Conservation (phyloP, 495 filamentous ascomycete genomes). For the Aspergillus panamensis region DNA sequence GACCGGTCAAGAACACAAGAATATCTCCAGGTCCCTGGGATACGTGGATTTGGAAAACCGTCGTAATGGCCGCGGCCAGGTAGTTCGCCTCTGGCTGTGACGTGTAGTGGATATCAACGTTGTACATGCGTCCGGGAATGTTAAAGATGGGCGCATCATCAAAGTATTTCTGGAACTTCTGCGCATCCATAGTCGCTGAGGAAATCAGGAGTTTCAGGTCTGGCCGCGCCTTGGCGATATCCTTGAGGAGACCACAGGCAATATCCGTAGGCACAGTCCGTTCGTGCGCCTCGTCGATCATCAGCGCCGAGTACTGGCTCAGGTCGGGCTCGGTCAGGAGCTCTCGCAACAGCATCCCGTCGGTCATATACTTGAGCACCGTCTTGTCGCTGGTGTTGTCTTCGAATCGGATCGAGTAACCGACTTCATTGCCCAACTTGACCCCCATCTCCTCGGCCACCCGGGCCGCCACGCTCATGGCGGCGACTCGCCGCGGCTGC, state of each 20-base stretch:
- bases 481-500: slow-evolving; percentile 92
- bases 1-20: slow-evolving; percentile 83
- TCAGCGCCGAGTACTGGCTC: slow-evolving; percentile 79
- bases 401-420: slow-evolving; percentile 95
- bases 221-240: slow-evolving; percentile 79
- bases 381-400: slow-evolving; percentile 93
- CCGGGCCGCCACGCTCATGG: slow-evolving; percentile 91
- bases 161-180: slow-evolving; percentile 90
- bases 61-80: slow-evolving; percentile 84
- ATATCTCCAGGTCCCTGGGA: slow-evolving; percentile 86
- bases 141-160: slow-evolving; percentile 96
- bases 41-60: slow-evolving; percentile 94
- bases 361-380: slow-evolving; percentile 94
- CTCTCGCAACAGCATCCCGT: slow-evolving; percentile 92
- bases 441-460: slow-evolving; percentile 94
- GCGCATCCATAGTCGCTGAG: slow-evolving; percentile 91
- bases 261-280: slow-evolving; percentile 90
- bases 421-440: slow-evolving; percentile 87
- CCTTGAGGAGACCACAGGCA: slow-evolving; percentile 84
- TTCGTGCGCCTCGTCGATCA: slow-evolving; percentile 98
- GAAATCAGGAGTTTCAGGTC: slow-evolving; percentile 92
- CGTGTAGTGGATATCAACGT: slow-evolving; percentile 91
- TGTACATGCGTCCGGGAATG: slow-evolving; percentile 85
- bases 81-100: slow-evolving; percentile 93
- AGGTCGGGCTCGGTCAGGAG: slow-evolving; percentile 88